phyloP scores from a whole-genome alignment of 2,329 filamentous ascomycete species.

The Diaporthe sp. region DNA sequence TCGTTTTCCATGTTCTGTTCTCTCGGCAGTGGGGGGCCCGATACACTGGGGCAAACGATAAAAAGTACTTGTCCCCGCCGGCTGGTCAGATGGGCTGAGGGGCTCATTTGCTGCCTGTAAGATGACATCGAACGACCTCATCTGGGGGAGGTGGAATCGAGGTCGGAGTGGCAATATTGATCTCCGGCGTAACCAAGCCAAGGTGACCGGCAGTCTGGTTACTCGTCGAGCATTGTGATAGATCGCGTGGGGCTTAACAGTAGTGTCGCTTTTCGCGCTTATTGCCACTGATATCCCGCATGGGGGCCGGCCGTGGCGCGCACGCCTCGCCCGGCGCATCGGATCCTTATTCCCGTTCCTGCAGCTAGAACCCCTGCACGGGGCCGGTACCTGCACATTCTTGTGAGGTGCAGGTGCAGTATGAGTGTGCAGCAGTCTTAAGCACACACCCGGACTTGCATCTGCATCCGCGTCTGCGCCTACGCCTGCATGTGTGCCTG shows the following conservation, averaged over 20 bases:
- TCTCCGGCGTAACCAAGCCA: constrained; percentile 17
- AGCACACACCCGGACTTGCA: constrained; percentile 12
- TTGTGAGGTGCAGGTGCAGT: not conserved
- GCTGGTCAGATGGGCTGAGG: constrained; percentile 5
- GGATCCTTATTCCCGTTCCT: constrained; percentile 34
- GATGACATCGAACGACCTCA: constrained; percentile 30
- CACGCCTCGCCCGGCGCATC: constrained; percentile 25
- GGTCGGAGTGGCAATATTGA: constrained; percentile 7
- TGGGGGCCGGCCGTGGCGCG: constrained; percentile 12
- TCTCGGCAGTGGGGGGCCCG: not conserved
- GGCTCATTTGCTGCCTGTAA: constrained; percentile 24
- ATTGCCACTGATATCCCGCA: constrained; percentile 26
- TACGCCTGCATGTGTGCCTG: not conserved
- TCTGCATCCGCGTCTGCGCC: constrained; percentile 10
- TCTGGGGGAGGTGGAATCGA: not conserved
- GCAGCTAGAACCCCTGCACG: not conserved
- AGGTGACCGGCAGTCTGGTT: not conserved
- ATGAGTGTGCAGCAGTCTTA: not conserved
- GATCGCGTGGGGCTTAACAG: constrained; percentile 14
- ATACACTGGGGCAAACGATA: not conserved
- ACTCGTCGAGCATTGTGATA: constrained; percentile 11
- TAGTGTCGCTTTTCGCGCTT: constrained; percentile 31
- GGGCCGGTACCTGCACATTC: constrained; percentile 16
- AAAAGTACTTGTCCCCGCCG: not conserved
- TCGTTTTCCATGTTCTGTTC: not conserved